phyloP scores from a whole-genome alignment of 2,329 filamentous ascomycete species.

The Arthrobotrys conoides region DNA sequence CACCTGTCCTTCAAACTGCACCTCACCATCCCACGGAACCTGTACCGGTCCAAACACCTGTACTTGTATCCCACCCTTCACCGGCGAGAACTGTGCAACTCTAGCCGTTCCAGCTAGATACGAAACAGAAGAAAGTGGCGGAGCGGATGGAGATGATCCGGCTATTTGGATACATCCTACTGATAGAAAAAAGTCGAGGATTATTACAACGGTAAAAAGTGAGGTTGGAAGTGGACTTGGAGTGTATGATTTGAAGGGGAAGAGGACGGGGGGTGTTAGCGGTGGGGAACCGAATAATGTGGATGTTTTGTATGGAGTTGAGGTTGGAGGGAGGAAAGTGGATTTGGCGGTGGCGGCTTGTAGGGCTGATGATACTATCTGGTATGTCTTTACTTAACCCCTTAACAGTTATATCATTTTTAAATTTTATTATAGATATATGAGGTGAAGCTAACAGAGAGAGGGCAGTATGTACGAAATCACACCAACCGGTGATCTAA shows the following conservation, averaged over 20 bases:
- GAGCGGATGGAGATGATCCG: constrained; percentile 70
- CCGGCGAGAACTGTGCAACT: constrained; percentile 69
- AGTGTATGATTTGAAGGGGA: constrained; percentile 71
- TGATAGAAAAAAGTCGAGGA: constrained; percentile 67
- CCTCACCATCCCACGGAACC: constrained; percentile 66
- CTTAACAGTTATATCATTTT: too few species aligned
- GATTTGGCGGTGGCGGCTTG: constrained; percentile 72
- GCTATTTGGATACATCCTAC: constrained; percentile 70
- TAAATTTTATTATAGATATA: too few species aligned
- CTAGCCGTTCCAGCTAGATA: constrained; percentile 67
- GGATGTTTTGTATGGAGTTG: constrained; percentile 71
- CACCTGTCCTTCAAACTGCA: constrained; percentile 68
- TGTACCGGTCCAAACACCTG: constrained; percentile 69
- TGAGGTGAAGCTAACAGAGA: not conserved
- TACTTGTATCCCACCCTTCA: constrained; percentile 68
- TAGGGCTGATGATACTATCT: constrained; percentile 71
- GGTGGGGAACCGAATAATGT: constrained; percentile 72
- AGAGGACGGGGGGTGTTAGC: constrained; percentile 68
- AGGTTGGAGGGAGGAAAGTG: constrained; percentile 66
- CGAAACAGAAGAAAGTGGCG: constrained; percentile 68
- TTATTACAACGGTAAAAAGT: constrained; percentile 72
- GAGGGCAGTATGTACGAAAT: constrained; percentile 70
- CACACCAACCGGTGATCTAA: constrained; percentile 68
- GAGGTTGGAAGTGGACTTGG: constrained; percentile 70
- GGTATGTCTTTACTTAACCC: constrained; percentile 68